Conservation (phyloP, 331 rosid species). For the Spiraea crenata region DNA sequence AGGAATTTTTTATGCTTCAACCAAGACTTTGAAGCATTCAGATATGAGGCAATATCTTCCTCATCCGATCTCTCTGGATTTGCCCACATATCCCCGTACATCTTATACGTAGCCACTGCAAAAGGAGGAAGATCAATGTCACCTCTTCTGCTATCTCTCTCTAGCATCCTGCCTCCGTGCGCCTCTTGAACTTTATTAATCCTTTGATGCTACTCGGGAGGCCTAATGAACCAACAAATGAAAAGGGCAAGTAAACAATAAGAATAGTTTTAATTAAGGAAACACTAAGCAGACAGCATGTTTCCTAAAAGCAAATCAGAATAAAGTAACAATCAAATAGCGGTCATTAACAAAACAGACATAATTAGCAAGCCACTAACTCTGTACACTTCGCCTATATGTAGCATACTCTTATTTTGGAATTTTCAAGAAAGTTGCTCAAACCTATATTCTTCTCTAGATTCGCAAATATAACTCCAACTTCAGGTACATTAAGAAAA, state of each 20-base stretch:
- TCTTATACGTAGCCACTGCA: constrained; percentile 17
- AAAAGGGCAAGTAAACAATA: too few species aligned
- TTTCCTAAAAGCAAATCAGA: too few species aligned
- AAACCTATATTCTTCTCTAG: neutral
- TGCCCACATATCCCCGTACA: constrained; percentile 26
- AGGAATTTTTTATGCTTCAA: constrained; percentile 16
- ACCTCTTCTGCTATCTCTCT: neutral
- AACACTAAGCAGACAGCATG: too few species aligned
- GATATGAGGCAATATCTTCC: constrained; percentile 17
- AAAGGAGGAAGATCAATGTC: constrained; percentile 17
- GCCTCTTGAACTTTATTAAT: neutral
- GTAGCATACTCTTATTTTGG: neutral
- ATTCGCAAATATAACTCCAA: too few species aligned
- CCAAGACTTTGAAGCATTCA: constrained; percentile 26
- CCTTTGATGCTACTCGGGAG: neutral
- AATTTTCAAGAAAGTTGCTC: neutral
- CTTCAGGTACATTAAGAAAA: too few species aligned
- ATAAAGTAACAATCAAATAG: neutral
- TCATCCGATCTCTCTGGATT: constrained; percentile 4
- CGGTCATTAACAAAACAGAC: neutral
- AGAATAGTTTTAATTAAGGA: too few species aligned
- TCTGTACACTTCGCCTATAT: neutral
- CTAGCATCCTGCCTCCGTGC: neutral
- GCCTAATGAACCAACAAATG: neutral
- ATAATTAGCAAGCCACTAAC: neutral